phyloP scores from a whole-genome alignment of 768 basidiomycete species.

The Mycena leptocephala region DNA sequence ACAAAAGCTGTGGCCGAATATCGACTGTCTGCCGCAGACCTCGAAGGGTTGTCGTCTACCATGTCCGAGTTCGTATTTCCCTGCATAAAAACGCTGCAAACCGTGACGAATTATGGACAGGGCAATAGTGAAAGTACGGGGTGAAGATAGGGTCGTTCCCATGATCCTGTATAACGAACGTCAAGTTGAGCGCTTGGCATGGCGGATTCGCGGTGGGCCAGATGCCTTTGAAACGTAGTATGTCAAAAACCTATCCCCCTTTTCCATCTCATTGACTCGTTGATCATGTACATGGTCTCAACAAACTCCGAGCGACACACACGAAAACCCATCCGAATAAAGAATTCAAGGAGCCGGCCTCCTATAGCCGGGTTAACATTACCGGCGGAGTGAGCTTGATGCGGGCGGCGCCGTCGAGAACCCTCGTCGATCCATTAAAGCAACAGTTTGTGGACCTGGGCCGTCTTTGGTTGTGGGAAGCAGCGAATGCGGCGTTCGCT shows the following conservation, averaged over 20 bases:
- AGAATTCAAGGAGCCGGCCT: background rate
- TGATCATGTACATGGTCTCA: background rate
- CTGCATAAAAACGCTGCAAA: background rate
- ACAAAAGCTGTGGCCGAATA: background rate
- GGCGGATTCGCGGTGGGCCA: background rate
- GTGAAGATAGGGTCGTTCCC: background rate
- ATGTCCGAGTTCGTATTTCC: background rate
- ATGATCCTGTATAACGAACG: background rate
- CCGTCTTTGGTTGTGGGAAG: background rate
- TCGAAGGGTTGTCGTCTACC: background rate
- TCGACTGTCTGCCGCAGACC: background rate
- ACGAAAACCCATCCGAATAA: background rate
- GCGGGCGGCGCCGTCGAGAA: background rate
- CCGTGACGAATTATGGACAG: too few species aligned
- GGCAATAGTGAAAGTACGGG: background rate
- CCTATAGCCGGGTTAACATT: background rate
- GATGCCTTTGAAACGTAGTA: background rate
- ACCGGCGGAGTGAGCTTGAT: too few species aligned
- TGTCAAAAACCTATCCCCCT: background rate
- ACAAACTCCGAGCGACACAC: background rate
- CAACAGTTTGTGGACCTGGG: background rate
- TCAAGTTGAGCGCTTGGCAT: background rate
- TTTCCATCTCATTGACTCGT: too few species aligned
- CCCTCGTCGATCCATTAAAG: background rate
- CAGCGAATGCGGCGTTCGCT: background rate